A percentile compares a stretch with the other conserved stretches of the same genome.
These are phyloP conservation scores for Sclerotinia sclerotiorum DNA, from an alignment of 2,329 filamentous ascomycete genomes.

Conservation along the genomic window DNA sequence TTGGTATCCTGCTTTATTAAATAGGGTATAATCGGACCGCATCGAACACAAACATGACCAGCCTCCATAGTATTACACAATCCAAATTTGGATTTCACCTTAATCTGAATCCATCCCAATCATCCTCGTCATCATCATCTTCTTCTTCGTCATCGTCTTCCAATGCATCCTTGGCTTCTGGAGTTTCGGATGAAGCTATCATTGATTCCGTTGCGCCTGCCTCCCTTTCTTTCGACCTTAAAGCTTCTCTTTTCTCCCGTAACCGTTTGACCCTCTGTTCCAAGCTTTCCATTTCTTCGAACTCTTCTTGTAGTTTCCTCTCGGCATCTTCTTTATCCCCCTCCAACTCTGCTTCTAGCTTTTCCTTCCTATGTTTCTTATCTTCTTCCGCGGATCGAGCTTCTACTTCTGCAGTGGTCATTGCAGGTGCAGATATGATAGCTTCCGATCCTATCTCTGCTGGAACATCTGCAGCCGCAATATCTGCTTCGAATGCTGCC, in stretches of 20 bases:
- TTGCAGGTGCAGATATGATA: conserved; percentile 67
- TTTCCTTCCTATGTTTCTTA: conserved; percentile 49
- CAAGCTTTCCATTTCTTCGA: conserved; percentile 79
- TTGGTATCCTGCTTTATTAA: background rate
- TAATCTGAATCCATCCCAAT: conserved; percentile 29
- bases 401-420: conserved; percentile 63
- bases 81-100: conserved; percentile 8
- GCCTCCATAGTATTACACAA: background rate
- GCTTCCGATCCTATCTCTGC: conserved; percentile 46
- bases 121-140: conserved; percentile 27
- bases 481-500: conserved; percentile 83
- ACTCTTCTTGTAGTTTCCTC: conserved; percentile 71
- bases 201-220: background rate
- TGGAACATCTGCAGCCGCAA: conserved; percentile 52
- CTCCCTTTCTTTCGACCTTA: conserved; percentile 47
- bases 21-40: conserved; percentile 10
- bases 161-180: background rate
- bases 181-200: background rate
- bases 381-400: conserved; percentile 52
- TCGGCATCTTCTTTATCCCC: conserved; percentile 76
- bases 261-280: conserved; percentile 68
- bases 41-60: background rate
- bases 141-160: conserved; percentile 25
- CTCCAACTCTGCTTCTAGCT: conserved; percentile 55
- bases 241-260: conserved; percentile 68